Conservation (phyloP, 257 asterid species). For the Knoxia roxburghii region DNA sequence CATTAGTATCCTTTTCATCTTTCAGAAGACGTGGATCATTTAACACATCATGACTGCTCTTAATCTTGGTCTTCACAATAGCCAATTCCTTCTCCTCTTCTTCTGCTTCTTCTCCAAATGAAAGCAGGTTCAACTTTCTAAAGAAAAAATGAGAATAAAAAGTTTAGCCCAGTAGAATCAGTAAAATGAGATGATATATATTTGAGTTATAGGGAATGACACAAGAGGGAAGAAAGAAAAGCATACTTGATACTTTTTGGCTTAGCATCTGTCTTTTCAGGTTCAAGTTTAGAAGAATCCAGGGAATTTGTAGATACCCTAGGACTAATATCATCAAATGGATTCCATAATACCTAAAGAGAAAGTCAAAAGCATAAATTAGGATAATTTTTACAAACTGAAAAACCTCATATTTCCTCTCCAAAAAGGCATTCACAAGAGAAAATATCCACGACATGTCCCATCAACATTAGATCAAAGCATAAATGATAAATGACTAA, state of each 20-base stretch:
- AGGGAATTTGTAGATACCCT: slow-evolving; percentile 45
- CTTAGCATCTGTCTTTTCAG: slow-evolving; percentile 47
- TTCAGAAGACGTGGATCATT: slow-evolving; percentile 93
- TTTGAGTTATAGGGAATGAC: slow-evolving; percentile 1
- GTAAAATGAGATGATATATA: slow-evolving; percentile 15
- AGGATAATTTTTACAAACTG: too few species aligned
- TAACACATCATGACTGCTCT: slow-evolving; percentile 93
- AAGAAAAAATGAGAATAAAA: slow-evolving; percentile 16
- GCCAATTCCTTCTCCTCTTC: slow-evolving; percentile 88
- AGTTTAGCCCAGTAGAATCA: not conserved
- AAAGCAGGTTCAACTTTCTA: slow-evolving; percentile 91
- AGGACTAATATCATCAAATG: slow-evolving; percentile 91
- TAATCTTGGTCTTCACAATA: slow-evolving; percentile 58
- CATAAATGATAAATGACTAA: too few species aligned
- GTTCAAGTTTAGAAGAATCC: slow-evolving; percentile 28
- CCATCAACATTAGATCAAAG: too few species aligned
- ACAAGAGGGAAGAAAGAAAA: slow-evolving; percentile 9
- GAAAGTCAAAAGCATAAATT: slow-evolving; percentile 1
- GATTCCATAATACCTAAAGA: slow-evolving; percentile 85
- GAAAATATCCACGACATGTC: not conserved
- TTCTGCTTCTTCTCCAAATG: slow-evolving; percentile 99
- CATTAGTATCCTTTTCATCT: slow-evolving; percentile 43
- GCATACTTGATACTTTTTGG: slow-evolving; percentile 72
- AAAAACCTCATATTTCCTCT: not conserved
- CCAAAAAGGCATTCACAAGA: not conserved